Base-by-base conservation (phyloP, 768 basidiomycete species). In the Trametes coccinea region DNA sequence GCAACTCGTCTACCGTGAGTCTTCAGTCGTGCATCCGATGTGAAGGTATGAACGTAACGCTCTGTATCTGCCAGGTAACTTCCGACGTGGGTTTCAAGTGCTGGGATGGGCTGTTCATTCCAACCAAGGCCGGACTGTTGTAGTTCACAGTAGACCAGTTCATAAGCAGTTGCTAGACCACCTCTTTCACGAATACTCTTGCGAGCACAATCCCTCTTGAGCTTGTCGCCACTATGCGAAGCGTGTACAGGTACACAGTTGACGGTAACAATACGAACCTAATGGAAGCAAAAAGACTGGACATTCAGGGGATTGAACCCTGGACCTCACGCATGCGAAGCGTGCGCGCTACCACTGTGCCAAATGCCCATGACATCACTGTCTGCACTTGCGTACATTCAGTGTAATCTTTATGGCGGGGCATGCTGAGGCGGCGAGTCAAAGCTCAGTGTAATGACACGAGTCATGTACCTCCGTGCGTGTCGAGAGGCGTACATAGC, bases 11-110 rank as follows among this genome's bases (percentile, higher is more conserved):
- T 0, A 77, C 80, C 2, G 84, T 85, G 63, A 64, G 79, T 47
- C 13, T 40, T 59, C 41, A 11, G 2, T 5, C 16, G 22, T 27
- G 16, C n/a, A 1, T 13, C 5, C 3, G 29, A 9, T 14, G 3
- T 40, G 41, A 33, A n/a, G 16, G 14, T n/a, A 9, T 51, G 34
- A 5, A 17, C 10, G 8, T 29, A 2, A 30, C 29, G 13, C 33
- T 16, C 30, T 29, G 14, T 4, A 7, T 27, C 8, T 29, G 27
- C 17, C 17, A 82, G 82, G 69, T 83, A 31, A 69, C 74, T 2
- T 80, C 67, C 43, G 76, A 81, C 60, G 78, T 82, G 13, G 83
- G 81, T 3, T 84, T 84, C 71, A 76, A 77, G 53, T 84, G 82
- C 66, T 74, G 70, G 76, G 68, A 83, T 61, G 81, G 82, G 2